Percentiles rank a stretch among this genome's conserved stretches.
Conservation (phyloP, 768 basidiomycete species). For the Rhodotorula kratochvilovae region DNA sequence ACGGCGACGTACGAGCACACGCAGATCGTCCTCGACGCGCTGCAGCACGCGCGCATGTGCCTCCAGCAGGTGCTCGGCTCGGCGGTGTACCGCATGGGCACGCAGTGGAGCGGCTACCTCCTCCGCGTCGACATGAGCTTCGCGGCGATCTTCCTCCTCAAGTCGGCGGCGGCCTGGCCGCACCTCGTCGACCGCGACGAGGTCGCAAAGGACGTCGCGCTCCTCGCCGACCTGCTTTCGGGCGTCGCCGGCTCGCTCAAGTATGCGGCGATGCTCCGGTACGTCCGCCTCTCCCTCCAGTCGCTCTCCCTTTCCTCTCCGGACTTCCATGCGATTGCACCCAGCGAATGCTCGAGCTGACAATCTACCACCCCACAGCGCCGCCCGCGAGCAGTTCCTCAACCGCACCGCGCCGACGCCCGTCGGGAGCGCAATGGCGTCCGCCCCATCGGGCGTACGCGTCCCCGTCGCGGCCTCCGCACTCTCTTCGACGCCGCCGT, state of each 20-base stretch:
- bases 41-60: not conserved
- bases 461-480: not conserved
- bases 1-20: not conserved
- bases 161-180: not conserved
- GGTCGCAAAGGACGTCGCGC: not conserved
- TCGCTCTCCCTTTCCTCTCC: too few relatives aligned
- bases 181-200: slow-evolving; percentile 17
- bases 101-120: slow-evolving; percentile 9
- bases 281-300: not conserved
- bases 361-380: not conserved
- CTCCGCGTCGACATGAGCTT: slow-evolving; percentile 10
- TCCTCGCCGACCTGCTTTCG: slow-evolving; percentile 3
- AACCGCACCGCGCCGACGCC: not conserved
- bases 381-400: slow-evolving; percentile 1
- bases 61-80: slow-evolving; percentile 10
- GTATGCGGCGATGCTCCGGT: slow-evolving; percentile 3
- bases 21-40: slow-evolving; percentile 3
- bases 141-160: slow-evolving; percentile 13
- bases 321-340: too few relatives aligned
- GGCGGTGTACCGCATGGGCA: slow-evolving; percentile 1
- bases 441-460: not conserved
- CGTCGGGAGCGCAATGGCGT: not conserved
- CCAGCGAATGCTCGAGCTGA: not conserved
- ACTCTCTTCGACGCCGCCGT: not conserved
- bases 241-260: slow-evolving; percentile 7